Evolutionary conservation across 139 green algal genomes (phyloP), one percentile per base, ranked within the genome.

Genomic region (Chlorella ohadii): DNA sequence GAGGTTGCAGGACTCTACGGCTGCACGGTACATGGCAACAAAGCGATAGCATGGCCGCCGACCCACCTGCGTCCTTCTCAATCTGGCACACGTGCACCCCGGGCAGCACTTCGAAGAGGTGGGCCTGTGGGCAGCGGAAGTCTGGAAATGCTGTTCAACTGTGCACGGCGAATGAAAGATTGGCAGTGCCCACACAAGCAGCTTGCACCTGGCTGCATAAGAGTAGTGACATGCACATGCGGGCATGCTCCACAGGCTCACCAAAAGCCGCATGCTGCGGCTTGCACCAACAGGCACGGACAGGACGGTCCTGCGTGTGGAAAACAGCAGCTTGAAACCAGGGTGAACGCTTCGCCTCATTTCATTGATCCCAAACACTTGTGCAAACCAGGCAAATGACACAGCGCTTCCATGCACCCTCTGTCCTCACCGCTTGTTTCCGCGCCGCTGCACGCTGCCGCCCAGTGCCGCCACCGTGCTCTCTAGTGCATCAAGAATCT

Each of bases 61-160:
- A 31, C 70, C 28, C 70, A 77, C 78, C 73, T 63, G 56, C 47
- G 28, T 39, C 80, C 85, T 81, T 84, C 27, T 51, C 64, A 1
- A 89, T 77, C 80, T 87, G 72, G 31, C 85, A 83, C 25, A 89
- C 71, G 12, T 84, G 64, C 38, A 89, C 44, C 27, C 80, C 81
- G 16, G 85, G 34, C 72, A 86, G 74, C 38, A 89, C 38, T 51
- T 89, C 80, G 34, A 87, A 70, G n/a, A 79, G 28, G 25, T 84
- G 80, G 12, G 85, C 70, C 25, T 59, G 51, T 59, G 51, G 51
- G 51, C 51, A 59, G 51, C 2, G 51, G 51, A 13, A 59, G 44
- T 11, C 7, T 11, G 44, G 44, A 6, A 11, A 11, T 11, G 44
- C 44, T 55, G 44, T 11, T 55, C 44, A 55, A 11, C 44, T 11